Evolutionary conservation across 495 filamentous ascomycete genomes (phyloP).

Genomic region (Margaritispora aquatica): DNA sequence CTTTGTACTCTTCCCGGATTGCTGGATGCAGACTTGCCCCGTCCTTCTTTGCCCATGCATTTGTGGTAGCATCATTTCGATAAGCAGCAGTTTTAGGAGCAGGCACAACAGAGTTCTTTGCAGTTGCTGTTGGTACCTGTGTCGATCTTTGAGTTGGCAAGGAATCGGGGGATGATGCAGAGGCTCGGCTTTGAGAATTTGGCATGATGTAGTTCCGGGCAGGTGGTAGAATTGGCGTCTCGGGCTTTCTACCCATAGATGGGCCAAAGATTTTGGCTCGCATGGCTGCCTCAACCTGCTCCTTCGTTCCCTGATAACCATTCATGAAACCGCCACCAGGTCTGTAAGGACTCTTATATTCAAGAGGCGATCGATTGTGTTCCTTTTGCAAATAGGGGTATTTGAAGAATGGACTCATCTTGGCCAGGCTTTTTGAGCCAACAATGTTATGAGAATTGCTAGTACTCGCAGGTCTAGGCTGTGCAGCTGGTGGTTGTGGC

Average conservation of each 20-base stretch:
- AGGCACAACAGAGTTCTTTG: not conserved
- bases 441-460: not conserved
- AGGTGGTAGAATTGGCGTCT: not conserved
- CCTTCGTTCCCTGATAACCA: conserved; percentile 39
- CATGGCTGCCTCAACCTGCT: not conserved
- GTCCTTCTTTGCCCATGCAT: conserved; percentile 21
- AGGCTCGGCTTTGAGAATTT: not conserved
- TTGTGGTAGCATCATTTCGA: not conserved
- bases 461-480: not conserved
- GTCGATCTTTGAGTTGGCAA: not conserved
- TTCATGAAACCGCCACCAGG: conserved; percentile 48
- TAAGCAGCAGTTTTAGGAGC: not conserved
- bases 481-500: not conserved
- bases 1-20: conserved; percentile 36
- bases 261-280: not conserved
- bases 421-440: not conserved
- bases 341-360: conserved; percentile 45
- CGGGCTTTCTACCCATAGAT: not conserved
- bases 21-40: conserved; percentile 36
- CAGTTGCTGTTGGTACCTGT: not conserved
- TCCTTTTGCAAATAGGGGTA: conserved; percentile 48
- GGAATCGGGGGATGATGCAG: no score
- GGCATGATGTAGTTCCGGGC: conserved; percentile 6
- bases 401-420: conserved; percentile 23
- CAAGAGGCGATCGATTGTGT: conserved; percentile 36